Evolutionary conservation across 805 yeast genomes (phyloP), one percentile per base, ranked within the genome.

Genomic region (Pichia paraexigua): DNA sequence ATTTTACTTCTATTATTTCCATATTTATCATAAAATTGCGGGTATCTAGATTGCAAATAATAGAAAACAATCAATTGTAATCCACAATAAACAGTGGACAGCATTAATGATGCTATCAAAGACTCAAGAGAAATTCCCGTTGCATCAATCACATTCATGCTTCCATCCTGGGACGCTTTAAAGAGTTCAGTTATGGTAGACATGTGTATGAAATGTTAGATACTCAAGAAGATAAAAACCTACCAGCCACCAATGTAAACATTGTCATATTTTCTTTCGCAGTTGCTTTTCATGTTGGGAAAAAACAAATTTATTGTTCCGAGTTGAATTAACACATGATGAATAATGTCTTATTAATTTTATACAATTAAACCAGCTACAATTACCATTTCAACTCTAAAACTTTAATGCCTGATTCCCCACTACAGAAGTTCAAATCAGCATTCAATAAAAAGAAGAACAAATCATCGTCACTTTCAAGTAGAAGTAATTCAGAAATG

Each of bases 1-100:
- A 5, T n/a, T 17, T 27, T 28, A 9, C 3, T 6, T 11, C 40
- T 39, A 3, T 28, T 13, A 5, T 66, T 69, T 40, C 75, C 65
- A 45, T 80, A 66, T 2, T 85, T 82, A 57, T 82, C 86, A 58
- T 84, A 84, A 21, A 85, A 60, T 28, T 63, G 56, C 35, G 64
- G 67, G 46, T 72, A 62, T 27, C 58, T 63, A 2, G 60, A 54
- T 52, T 79, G 61, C 21, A 76, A 52, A 17, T 67, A 57, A 18
- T 73, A 65, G 54, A 76, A 78, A 1, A 70, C 41, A 2, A 69
- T 20, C 2, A 80, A 63, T 60, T 87, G 92, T 7, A 78, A 53
- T 0, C 72, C 52, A 59, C 85, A 83, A 47, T 79, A 72, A 1
- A 78, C 59, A 1, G 78, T 57, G 0, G 92, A 79, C 4, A 82